A percentile compares a stretch with the other conserved stretches of the same genome.
Evolutionary conservation across 2,329 filamentous ascomycete species (phyloP).

Genomic region (Ophiostoma angusticollis): DNA sequence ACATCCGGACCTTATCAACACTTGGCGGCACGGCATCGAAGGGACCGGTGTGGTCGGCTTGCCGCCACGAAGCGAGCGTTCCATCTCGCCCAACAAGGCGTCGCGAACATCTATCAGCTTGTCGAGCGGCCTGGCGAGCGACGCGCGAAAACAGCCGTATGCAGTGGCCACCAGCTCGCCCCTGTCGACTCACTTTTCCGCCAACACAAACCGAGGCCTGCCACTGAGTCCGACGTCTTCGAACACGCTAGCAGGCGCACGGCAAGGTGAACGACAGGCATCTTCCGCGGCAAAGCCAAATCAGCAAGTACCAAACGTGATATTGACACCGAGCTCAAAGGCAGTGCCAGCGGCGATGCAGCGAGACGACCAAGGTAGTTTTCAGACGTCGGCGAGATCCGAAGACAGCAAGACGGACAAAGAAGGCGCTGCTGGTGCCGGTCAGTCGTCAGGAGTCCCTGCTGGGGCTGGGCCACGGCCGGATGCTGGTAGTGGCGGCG

Average conservation of each 20-base stretch:
- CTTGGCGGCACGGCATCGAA: conserved; percentile 64
- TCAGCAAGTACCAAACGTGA: background rate
- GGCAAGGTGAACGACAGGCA: background rate
- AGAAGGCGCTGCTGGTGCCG: too few species aligned
- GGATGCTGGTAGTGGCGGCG: too few species aligned
- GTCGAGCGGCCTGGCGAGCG: conserved; percentile 29
- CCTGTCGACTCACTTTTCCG: conserved; percentile 8
- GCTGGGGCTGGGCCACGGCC: conserved; percentile 24
- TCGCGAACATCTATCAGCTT: conserved; percentile 24
- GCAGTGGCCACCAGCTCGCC: conserved; percentile 14
- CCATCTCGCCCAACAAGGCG: conserved; percentile 39
- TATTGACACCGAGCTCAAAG: background rate
- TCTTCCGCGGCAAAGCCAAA: background rate
- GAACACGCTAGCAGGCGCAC: conserved; percentile 16
- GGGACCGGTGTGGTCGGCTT: conserved; percentile 16
- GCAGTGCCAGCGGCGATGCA: too few species aligned
- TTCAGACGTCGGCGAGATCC: background rate
- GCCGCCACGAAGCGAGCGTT: conserved; percentile 35
- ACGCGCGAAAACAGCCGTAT: conserved; percentile 33
- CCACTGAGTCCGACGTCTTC: conserved; percentile 28
- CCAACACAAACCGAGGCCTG: conserved; percentile 9
- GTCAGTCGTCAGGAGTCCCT: conserved; percentile 28
- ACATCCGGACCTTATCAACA: conserved; percentile 64
- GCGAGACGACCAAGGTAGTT: background rate
- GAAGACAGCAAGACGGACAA: too few species aligned